Base-by-base conservation (phyloP, 208 protist genomes). In the Trypanosoma brucei region DNA sequence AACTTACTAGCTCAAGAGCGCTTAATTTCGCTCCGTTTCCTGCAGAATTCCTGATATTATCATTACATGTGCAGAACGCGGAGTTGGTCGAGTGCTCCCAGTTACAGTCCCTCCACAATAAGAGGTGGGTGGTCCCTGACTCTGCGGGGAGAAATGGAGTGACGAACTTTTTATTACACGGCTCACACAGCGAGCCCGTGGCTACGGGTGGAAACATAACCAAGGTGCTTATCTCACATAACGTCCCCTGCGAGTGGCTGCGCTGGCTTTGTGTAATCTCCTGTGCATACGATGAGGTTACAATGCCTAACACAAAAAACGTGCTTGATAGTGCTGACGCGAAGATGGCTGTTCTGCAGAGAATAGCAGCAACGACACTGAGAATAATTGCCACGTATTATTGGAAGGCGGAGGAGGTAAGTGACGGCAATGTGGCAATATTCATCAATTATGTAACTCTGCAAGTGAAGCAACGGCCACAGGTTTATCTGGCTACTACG, bases 221-320 rank as follows among this genome's bases (percentile, higher is more conserved):
- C 8, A 59, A 72, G 59, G 67, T 79, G 37, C 65, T 88, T 13
- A 59, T 91, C 39, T 68, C 71, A 30, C 78, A 80, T 51, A 81
- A 81, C n/a, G 84, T 75, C 22, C 59, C 77, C 39, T 54, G 57
- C 31, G 68, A 88, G 71, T 86, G 78, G 84, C 46, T 75, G 52
- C 64, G 60, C 22, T 91, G 84, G 84, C 72, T 87, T 61, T 14
- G 52, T 55, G 30, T 73, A 31, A 14, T 69, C 22, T 56, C 58
- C 22, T 4, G 8, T 52, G 35, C 38, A n/a, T 34, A 38, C 54
- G 36, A 65, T 31, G 33, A 30, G 42, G 3, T n/a, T 45, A 36
- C 7, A 58, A 51, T 45, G 14, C 3, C 44, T 4, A 6, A 11
- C 11, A 46, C 8, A 6, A 46, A 46, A 33, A 44, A 52, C 33